Conservation (phyloP, 768 basidiomycete genomes). For the Leucosporidium creatinivorum region DNA sequence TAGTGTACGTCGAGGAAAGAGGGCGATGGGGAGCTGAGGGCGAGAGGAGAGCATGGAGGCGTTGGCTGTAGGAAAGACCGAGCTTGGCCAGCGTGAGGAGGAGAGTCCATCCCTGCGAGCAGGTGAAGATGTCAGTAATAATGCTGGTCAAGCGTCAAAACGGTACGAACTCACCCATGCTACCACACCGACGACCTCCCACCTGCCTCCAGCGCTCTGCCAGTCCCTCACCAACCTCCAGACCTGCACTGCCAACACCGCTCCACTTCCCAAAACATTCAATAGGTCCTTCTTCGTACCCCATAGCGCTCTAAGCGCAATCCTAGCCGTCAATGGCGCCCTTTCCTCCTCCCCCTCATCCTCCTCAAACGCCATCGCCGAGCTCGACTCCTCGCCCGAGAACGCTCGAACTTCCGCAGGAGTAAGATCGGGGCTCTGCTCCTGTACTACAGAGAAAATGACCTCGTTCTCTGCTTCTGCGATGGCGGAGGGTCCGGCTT, state of each 20-base stretch:
- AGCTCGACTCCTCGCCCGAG: neutral
- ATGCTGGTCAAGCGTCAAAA: neutral
- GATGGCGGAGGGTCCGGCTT: constrained; percentile 8
- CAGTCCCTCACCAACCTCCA: neutral
- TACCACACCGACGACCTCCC: neutral
- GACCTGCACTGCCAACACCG: neutral
- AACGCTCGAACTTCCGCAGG: neutral
- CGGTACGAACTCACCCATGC: constrained; percentile 22
- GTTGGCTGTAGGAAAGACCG: constrained; percentile 18
- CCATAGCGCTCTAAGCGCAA: constrained; percentile 6
- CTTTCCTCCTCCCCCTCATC: neutral
- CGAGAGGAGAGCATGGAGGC: constrained; percentile 12
- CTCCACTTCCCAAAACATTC: neutral
- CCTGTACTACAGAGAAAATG: constrained; percentile 11
- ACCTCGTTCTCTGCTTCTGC: constrained; percentile 25
- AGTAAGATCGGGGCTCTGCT: constrained; percentile 4
- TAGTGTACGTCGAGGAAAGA: constrained; percentile 8
- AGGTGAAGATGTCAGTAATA: neutral
- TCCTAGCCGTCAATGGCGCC: neutral
- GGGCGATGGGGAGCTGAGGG: constrained; percentile 9
- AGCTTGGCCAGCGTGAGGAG: constrained; percentile 23
- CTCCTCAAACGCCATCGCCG: neutral
- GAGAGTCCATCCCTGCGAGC: constrained; percentile 18
- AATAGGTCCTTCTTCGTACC: constrained; percentile 22
- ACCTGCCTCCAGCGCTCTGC: neutral